A percentile compares a stretch with the other conserved stretches of the same genome.
phyloP scores from a whole-genome alignment of 2,329 filamentous ascomycete species.

The Diaporthe citrichinensis region DNA sequence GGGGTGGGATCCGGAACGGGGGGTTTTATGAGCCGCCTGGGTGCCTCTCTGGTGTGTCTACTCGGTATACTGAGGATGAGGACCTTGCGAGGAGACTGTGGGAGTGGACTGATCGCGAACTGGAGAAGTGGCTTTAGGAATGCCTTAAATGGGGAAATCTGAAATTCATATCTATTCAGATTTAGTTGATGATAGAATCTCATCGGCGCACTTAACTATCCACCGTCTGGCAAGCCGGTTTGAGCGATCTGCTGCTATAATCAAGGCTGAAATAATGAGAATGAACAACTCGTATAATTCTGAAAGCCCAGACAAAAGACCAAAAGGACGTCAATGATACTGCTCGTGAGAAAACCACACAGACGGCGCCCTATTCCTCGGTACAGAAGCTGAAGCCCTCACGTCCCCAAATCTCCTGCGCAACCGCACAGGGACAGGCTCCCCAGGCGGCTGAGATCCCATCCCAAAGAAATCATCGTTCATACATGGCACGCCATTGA shows the following conservation, averaged over 20 bases:
- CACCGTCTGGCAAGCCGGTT: too few species aligned
- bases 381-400: neutral
- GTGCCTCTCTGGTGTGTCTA: neutral
- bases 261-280: accelerated
- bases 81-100: neutral
- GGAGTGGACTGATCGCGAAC: neutral
- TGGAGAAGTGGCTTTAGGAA: neutral
- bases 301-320: too few species aligned
- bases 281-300: too few species aligned
- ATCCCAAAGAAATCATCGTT: neutral
- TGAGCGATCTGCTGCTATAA: too few species aligned
- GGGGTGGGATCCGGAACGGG: neutral
- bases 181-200: too few species aligned
- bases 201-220: too few species aligned
- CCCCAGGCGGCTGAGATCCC: neutral
- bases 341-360: conserved; percentile 3
- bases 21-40: neutral
- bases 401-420: neutral
- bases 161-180: neutral
- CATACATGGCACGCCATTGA: neutral
- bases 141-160: neutral
- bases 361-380: neutral
- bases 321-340: neutral
- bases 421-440: neutral
- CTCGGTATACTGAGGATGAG: neutral